These are phyloP conservation scores for Solanum gracilifrons DNA, from an alignment of 257 asterid species.

Conservation along the genomic window DNA sequence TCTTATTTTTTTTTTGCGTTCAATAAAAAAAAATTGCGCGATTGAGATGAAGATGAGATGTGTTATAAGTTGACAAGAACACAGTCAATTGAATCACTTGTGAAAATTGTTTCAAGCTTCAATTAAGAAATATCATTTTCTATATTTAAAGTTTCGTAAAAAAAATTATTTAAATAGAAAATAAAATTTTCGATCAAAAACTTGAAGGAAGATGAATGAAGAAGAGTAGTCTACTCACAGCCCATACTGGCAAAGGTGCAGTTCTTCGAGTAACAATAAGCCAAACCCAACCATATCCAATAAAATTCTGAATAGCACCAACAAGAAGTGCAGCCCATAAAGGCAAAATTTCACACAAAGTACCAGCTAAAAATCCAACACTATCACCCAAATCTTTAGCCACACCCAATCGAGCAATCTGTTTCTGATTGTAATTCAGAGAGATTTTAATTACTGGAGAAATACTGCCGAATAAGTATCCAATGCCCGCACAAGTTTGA, in stretches of 20 bases:
- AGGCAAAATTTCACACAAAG: constrained; percentile 35
- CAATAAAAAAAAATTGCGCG: too few species aligned
- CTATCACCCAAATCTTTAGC: constrained; percentile 48
- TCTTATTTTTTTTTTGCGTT: too few species aligned
- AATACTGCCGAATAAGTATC: constrained; percentile 37
- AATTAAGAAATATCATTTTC: too few species aligned
- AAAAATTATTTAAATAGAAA: too few species aligned
- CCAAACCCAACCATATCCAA: constrained; percentile 54
- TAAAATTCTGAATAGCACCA: constrained; percentile 29
- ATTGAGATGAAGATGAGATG: too few species aligned
- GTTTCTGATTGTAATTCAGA: constrained; percentile 30
- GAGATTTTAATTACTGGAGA: constrained; percentile 31
- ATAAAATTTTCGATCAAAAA: not conserved
- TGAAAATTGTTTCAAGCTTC: too few species aligned
- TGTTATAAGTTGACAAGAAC: not conserved
- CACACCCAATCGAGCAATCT: constrained; percentile 36
- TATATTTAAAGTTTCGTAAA: too few species aligned
- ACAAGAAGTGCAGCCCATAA: constrained; percentile 42
- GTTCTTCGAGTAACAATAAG: constrained; percentile 27
- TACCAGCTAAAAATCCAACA: constrained; percentile 43
- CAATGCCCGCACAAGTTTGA: constrained; percentile 44
- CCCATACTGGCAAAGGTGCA: constrained; percentile 34
- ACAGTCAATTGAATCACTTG: not conserved
- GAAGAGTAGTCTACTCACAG: constrained; percentile 21
- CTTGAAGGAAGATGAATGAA: not conserved